Percentiles rank a stretch among this genome's conserved stretches.
Conservation (phyloP, 192 early-diverging fungal genomes). For the Umbelopsis sp. region DNA sequence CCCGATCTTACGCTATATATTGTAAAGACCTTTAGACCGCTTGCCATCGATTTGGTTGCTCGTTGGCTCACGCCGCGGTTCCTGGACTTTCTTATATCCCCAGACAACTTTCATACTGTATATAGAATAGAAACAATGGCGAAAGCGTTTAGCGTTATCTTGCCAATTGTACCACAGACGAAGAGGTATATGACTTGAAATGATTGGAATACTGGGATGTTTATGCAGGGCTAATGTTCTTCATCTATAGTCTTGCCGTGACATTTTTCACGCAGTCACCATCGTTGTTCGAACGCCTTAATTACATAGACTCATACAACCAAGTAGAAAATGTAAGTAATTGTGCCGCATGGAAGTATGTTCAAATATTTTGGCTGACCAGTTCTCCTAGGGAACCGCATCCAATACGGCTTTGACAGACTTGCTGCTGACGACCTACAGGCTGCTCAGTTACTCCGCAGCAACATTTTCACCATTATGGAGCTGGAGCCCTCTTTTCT, state of each 20-base stretch:
- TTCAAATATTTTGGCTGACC: neutral
- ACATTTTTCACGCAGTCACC: slow-evolving; percentile 56
- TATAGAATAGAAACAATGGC: slow-evolving; percentile 45
- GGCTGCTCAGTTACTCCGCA: slow-evolving; percentile 51
- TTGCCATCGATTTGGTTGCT: slow-evolving; percentile 80
- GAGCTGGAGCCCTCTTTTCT: slow-evolving; percentile 57
- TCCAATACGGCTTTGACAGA: slow-evolving; percentile 33
- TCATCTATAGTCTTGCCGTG: slow-evolving; percentile 49
- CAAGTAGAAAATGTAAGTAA: slow-evolving; percentile 14
- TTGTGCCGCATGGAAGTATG: neutral
- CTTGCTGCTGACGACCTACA: slow-evolving; percentile 54
- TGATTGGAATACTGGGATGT: neutral
- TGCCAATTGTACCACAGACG: slow-evolving; percentile 74
- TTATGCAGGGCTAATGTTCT: neutral
- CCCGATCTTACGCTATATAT: slow-evolving; percentile 37
- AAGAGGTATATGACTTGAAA: slow-evolving; percentile 53
- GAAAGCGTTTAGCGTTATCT: slow-evolving; percentile 60
- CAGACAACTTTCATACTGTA: slow-evolving; percentile 26
- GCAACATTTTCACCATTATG: slow-evolving; percentile 53
- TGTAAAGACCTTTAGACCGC: slow-evolving; percentile 64
- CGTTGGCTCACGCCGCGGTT: slow-evolving; percentile 64
- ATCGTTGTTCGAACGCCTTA: slow-evolving; percentile 55
- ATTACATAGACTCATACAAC: slow-evolving; percentile 25
- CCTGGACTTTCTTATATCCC: slow-evolving; percentile 25
- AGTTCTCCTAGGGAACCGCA: slow-evolving; percentile 1